phyloP scores from a whole-genome alignment of 1,139 yeast genomes.

The Geotrichum carabidarum region DNA sequence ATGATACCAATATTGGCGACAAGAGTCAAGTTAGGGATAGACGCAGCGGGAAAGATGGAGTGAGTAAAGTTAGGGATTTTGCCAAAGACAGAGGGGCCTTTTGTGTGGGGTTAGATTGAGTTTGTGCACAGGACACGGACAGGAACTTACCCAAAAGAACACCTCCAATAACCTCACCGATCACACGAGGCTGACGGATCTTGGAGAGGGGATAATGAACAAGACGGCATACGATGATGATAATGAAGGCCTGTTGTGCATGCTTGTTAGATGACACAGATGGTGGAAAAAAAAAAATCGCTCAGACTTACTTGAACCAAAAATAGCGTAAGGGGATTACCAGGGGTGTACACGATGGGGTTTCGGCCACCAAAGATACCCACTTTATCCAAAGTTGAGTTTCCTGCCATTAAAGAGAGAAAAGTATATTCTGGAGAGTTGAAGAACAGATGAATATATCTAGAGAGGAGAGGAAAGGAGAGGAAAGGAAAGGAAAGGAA shows the following conservation, averaged over 20 bases:
- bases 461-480: neutral
- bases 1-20: slow-evolving; percentile 71
- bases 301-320: slow-evolving; percentile 49
- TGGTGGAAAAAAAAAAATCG: neutral
- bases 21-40: slow-evolving; percentile 58
- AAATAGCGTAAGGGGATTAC: slow-evolving; percentile 56
- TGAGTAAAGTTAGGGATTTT: slow-evolving; percentile 59
- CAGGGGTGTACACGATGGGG: slow-evolving; percentile 55
- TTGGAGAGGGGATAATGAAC: slow-evolving; percentile 55
- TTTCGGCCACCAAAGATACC: slow-evolving; percentile 60
- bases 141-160: slow-evolving; percentile 56
- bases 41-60: slow-evolving; percentile 57
- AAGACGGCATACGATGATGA: slow-evolving; percentile 50
- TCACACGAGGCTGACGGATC: slow-evolving; percentile 68
- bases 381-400: slow-evolving; percentile 17
- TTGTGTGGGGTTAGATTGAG: neutral
- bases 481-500: neutral
- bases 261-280: neutral
- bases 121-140: neutral
- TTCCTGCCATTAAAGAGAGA: slow-evolving; percentile 9
- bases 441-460: neutral
- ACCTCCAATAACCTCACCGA: slow-evolving; percentile 74
- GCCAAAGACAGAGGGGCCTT: slow-evolving; percentile 52
- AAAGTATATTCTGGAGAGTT: neutral
- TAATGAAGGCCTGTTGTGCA: slow-evolving; percentile 35